Conservation (phyloP, 768 basidiomycete genomes). For the Agaricus blazei region DNA sequence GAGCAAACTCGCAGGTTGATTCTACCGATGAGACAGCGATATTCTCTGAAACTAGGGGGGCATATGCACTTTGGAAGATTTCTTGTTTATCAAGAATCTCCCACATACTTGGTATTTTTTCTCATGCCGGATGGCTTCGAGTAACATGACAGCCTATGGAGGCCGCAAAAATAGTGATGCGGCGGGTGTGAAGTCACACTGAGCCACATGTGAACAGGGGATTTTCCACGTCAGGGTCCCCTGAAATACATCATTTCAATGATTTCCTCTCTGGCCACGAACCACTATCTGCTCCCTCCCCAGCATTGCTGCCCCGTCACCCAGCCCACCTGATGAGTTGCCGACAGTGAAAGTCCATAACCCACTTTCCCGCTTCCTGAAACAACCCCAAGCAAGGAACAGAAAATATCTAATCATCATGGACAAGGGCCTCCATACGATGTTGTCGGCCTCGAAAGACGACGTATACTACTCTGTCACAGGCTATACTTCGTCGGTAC, state of each 20-base stretch:
- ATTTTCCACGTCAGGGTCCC: conserved; percentile 3
- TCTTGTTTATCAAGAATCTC: conserved; percentile 2
- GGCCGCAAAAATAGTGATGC: conserved; percentile 5
- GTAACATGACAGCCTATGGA: conserved; percentile 1
- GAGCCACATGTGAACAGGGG: too few relatives aligned
- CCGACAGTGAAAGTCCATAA: background rate
- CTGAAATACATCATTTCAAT: background rate
- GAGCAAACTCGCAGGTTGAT: conserved; percentile 1
- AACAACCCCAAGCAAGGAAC: too few relatives aligned
- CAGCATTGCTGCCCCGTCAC: background rate
- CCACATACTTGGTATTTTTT: conserved; percentile 2
- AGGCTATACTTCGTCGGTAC: conserved; percentile 5
- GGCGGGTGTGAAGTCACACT: background rate
- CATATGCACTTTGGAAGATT: background rate
- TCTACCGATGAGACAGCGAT: conserved; percentile 1
- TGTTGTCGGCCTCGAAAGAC: conserved; percentile 4
- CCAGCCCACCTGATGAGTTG: background rate
- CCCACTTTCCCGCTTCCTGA: background rate
- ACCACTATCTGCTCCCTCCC: background rate
- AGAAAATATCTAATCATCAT: background rate
- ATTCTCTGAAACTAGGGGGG: background rate
- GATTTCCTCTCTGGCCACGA: background rate
- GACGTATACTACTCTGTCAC: conserved; percentile 5
- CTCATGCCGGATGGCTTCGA: background rate
- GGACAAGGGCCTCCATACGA: background rate